Conservation (phyloP, 129 eudicot species). For the Ambrosia trifida region DNA sequence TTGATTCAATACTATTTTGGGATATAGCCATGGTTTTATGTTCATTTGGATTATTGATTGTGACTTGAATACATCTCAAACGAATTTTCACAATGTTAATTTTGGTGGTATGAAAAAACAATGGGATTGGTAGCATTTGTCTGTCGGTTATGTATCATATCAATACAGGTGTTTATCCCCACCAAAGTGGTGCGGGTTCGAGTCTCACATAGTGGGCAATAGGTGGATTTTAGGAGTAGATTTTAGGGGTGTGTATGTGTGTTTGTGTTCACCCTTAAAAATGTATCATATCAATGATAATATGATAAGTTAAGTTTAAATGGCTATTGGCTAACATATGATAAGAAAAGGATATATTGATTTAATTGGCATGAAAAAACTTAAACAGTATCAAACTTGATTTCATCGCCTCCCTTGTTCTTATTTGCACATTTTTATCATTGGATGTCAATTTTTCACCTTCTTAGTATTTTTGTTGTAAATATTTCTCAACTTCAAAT, state of each 20-base stretch:
- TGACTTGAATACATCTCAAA: not conserved
- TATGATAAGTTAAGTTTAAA: conserved; percentile 3
- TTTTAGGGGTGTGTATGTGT: too few relatives aligned
- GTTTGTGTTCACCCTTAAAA: too few relatives aligned
- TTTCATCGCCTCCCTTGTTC: not conserved
- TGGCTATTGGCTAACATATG: not conserved
- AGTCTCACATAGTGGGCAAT: too few relatives aligned
- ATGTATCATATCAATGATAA: not conserved
- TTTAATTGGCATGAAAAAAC: not conserved
- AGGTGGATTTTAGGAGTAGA: too few relatives aligned
- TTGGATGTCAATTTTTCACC: not conserved
- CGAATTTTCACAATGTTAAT: not conserved
- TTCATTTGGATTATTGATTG: too few relatives aligned
- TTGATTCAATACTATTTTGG: too few relatives aligned
- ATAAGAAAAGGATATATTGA: not conserved
- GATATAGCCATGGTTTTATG: too few relatives aligned
- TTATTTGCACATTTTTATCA: too few relatives aligned
- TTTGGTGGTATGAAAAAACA: not conserved
- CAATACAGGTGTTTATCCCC: not conserved
- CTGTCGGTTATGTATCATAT: not conserved
- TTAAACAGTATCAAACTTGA: not conserved
- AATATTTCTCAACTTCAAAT: not conserved
- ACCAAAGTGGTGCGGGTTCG: too few relatives aligned
- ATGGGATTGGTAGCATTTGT: not conserved
- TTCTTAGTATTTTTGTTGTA: too few relatives aligned